Evolutionary conservation across 2,329 filamentous ascomycete genomes (phyloP).

Genomic region (Penicillium digitatum): DNA sequence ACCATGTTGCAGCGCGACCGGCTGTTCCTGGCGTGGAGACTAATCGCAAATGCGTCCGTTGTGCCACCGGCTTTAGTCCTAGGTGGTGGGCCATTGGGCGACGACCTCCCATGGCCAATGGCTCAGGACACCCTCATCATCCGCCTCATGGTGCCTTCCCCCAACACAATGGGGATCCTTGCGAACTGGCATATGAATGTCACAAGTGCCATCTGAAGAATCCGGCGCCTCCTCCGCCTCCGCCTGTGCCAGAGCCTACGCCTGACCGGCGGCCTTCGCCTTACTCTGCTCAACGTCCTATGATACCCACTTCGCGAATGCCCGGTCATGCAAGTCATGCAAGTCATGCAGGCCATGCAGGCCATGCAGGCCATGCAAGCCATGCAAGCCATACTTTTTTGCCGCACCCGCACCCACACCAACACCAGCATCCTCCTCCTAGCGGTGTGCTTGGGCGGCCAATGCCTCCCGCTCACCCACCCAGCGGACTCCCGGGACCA

Average conservation of each 20-base stretch:
- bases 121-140: conserved; percentile 26
- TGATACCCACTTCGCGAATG: conserved; percentile 33
- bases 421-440: conserved; percentile 17
- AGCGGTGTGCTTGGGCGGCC: conserved; percentile 28
- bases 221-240: conserved; percentile 13
- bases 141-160: conserved; percentile 24
- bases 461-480: conserved; percentile 28
- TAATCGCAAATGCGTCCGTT: conserved; percentile 39
- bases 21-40: conserved; percentile 13
- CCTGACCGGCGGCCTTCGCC: conserved; percentile 36
- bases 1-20: conserved; percentile 20
- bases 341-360: conserved; percentile 16
- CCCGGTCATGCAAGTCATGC: conserved; percentile 6
- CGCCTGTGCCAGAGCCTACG: conserved; percentile 27
- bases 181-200: conserved; percentile 57
- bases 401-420: conserved; percentile 29
- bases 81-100: conserved; percentile 61
- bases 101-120: conserved; percentile 46
- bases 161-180: conserved; percentile 31
- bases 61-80: conserved; percentile 41
- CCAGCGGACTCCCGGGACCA: conserved; percentile 19
- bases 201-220: conserved; percentile 65
- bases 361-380: neutral
- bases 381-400: conserved; percentile 26
- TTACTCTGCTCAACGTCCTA: conserved; percentile 34